Conservation (phyloP, 257 asterid species). For the Penstemon newberryi region DNA sequence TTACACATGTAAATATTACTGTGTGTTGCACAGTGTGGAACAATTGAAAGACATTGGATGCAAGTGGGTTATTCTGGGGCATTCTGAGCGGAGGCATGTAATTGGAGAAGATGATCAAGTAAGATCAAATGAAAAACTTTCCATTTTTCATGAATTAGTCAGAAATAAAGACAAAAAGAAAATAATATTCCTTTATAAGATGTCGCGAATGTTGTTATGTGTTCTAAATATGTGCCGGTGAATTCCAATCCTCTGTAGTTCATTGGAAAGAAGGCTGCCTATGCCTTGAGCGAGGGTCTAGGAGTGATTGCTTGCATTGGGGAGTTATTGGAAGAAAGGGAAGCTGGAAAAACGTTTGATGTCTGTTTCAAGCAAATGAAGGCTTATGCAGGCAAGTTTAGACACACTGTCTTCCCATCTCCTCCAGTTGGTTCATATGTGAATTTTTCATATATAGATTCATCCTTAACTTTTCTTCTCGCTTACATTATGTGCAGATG, state of each 20-base stretch:
- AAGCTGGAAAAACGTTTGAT: constrained; percentile 93
- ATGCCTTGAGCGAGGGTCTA: constrained; percentile 84
- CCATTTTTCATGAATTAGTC: not conserved
- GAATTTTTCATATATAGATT: not conserved
- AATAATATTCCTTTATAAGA: not conserved
- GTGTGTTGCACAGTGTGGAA: constrained; percentile 59
- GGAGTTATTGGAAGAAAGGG: constrained; percentile 91
- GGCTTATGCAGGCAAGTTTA: constrained; percentile 75
- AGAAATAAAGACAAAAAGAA: not conserved
- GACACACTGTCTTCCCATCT: not conserved
- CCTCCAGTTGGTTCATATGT: not conserved
- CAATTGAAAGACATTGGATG: constrained; percentile 93
- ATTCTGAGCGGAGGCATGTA: constrained; percentile 91
- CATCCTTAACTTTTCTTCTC: not conserved
- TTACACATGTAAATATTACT: not conserved
- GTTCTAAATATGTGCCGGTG: constrained; percentile 28
- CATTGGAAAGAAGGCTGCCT: constrained; percentile 96
- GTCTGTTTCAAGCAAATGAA: constrained; percentile 86
- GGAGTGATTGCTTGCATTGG: constrained; percentile 98
- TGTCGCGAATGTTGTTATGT: constrained; percentile 3
- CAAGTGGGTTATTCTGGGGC: constrained; percentile 97
- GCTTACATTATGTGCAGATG: constrained; percentile 53
- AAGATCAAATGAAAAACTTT: constrained; percentile 32
- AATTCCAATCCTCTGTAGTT: constrained; percentile 49
- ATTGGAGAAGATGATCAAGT: constrained; percentile 92